phyloP scores from a whole-genome alignment of 257 asterid genomes.

The Paulownia fortunei region DNA sequence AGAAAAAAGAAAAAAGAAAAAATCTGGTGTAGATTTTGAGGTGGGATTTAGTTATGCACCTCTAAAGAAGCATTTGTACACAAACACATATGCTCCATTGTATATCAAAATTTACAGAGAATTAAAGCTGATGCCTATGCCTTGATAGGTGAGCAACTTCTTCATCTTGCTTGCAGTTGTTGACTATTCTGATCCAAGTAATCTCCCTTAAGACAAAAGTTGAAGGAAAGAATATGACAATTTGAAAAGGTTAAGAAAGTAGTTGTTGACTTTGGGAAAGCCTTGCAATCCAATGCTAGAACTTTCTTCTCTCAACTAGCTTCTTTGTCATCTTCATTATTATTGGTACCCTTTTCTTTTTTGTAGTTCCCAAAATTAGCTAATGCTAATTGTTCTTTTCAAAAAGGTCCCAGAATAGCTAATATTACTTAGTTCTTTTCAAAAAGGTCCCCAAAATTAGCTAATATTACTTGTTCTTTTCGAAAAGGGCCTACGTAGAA shows the following conservation, averaged over 20 bases:
- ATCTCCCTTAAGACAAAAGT: neutral
- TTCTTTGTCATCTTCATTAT: neutral
- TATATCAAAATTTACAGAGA: conserved; percentile 26
- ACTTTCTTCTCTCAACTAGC: neutral
- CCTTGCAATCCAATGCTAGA: neutral
- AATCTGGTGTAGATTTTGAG: conserved; percentile 29
- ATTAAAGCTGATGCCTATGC: conserved; percentile 12
- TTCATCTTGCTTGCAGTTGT: conserved; percentile 5
- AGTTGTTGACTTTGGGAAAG: conserved; percentile 30
- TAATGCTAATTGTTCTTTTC: too few relatives aligned
- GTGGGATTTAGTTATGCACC: conserved; percentile 34
- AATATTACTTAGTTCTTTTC: too few relatives aligned
- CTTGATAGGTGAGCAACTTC: conserved; percentile 23
- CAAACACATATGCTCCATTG: conserved; percentile 14
- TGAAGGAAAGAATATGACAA: conserved; percentile 19
- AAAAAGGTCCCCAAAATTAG: too few relatives aligned
- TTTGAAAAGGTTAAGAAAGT: conserved; percentile 30
- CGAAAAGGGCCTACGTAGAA: too few relatives aligned
- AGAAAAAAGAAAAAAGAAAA: neutral
- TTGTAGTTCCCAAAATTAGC: neutral
- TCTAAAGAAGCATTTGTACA: conserved; percentile 31
- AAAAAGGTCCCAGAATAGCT: too few relatives aligned
- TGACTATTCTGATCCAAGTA: conserved; percentile 15
- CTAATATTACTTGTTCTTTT: too few relatives aligned
- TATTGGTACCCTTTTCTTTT: neutral